phyloP scores from a whole-genome alignment of 345 rosid species.

The Tarenaya hassleriana region DNA sequence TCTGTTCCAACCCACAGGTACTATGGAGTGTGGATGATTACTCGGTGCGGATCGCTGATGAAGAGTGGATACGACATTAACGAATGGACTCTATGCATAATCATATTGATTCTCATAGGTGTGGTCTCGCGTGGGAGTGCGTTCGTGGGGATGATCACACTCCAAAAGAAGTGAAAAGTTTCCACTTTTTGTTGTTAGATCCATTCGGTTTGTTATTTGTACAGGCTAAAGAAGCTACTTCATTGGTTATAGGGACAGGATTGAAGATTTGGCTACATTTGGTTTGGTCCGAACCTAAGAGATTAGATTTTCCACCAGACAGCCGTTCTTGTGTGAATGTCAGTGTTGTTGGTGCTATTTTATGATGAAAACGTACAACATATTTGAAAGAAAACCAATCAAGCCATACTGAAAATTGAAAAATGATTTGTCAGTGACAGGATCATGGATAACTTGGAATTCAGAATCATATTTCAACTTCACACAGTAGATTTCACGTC shows the following conservation, averaged over 20 bases:
- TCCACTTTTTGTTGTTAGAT: background rate
- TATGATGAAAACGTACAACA: too few relatives aligned
- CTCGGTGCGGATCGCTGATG: slow-evolving; percentile 63
- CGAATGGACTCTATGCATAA: slow-evolving; percentile 48
- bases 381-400: too few relatives aligned
- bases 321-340: background rate
- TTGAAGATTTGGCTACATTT: background rate
- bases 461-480: too few relatives aligned
- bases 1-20: slow-evolving; percentile 44
- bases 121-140: slow-evolving; percentile 45
- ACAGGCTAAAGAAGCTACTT: background rate
- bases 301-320: background rate
- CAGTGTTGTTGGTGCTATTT: too few relatives aligned
- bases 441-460: too few relatives aligned
- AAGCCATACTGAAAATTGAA: too few relatives aligned
- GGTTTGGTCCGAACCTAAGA: too few relatives aligned
- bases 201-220: background rate
- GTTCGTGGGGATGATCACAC: slow-evolving; percentile 53
- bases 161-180: slow-evolving; percentile 52
- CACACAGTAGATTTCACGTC: too few relatives aligned
- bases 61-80: slow-evolving; percentile 54
- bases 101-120: slow-evolving; percentile 51
- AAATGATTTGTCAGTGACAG: too few relatives aligned
- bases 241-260: background rate
- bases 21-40: slow-evolving; percentile 83